Percentiles rank a stretch among this genome's conserved stretches.
Evolutionary conservation across 2,329 filamentous ascomycete species (phyloP).

Genomic region (Exophiala xenobiotica): DNA sequence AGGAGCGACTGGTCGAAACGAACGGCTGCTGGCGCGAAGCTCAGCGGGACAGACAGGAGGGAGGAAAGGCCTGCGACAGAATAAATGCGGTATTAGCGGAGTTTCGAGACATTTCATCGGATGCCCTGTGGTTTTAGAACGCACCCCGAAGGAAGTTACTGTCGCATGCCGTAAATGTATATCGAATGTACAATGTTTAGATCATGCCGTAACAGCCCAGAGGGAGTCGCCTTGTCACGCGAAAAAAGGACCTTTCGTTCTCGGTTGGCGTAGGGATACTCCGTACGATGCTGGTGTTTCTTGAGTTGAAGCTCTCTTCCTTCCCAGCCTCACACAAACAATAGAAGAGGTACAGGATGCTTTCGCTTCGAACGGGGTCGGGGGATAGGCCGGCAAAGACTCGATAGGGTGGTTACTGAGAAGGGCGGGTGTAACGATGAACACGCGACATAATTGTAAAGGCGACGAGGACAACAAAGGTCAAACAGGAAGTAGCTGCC

Average conservation of each 20-base stretch:
- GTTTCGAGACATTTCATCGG: conserved; percentile 10
- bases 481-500: neutral
- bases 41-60: conserved; percentile 9
- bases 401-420: neutral
- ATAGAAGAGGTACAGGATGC: neutral
- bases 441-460: conserved; percentile 12
- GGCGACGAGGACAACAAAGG: conserved; percentile 7
- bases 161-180: conserved; percentile 1
- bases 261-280: too few species aligned
- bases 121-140: neutral
- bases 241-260: too few species aligned
- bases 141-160: neutral
- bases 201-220: too few species aligned
- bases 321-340: conserved; percentile 9
- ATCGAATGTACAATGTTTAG: too few species aligned
- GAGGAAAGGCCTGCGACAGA: conserved; percentile 8
- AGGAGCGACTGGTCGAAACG: conserved; percentile 16
- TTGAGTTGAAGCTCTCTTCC: conserved; percentile 6
- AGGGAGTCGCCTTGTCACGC: too few species aligned
- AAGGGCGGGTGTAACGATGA: conserved; percentile 3
- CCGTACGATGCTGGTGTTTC: too few species aligned
- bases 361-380: neutral
- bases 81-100: conserved; percentile 7
- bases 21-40: conserved; percentile 22
- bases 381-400: neutral